Evolutionary conservation across 2,329 filamentous ascomycete genomes (phyloP).

Genomic region (Aurifilum marmelostoma): DNA sequence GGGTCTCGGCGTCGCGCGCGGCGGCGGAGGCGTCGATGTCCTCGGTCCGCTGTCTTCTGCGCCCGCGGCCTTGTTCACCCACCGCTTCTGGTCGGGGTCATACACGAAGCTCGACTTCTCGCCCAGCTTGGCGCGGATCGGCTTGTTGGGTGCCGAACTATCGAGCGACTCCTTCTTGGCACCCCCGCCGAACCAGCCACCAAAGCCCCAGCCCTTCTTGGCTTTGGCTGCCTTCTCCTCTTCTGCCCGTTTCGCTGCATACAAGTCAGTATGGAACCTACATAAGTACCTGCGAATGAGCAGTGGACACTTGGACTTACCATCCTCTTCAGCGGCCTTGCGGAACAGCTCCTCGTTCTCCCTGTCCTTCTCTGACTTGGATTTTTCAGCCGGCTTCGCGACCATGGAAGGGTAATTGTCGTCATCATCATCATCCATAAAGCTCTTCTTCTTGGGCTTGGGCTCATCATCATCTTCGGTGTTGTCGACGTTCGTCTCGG

Average conservation of each 20-base stretch:
- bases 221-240: slow-evolving; percentile 51
- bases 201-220: slow-evolving; percentile 79
- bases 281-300: slow-evolving; percentile 29
- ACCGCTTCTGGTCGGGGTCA: slow-evolving; percentile 94
- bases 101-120: slow-evolving; percentile 93
- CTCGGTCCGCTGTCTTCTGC: slow-evolving; percentile 63
- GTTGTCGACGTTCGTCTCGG: slow-evolving; percentile 48
- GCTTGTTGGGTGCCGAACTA: slow-evolving; percentile 56
- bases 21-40: slow-evolving; percentile 77
- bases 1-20: slow-evolving; percentile 60
- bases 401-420: slow-evolving; percentile 62
- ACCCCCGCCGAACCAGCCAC: slow-evolving; percentile 78
- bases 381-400: slow-evolving; percentile 58
- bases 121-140: slow-evolving; percentile 91
- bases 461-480: slow-evolving; percentile 49
- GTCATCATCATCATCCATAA: slow-evolving; percentile 84
- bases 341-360: slow-evolving; percentile 86
- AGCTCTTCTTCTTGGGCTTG: slow-evolving; percentile 73
- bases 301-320: slow-evolving; percentile 46
- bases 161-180: slow-evolving; percentile 63
- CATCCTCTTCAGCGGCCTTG: slow-evolving; percentile 78
- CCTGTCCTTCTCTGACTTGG: slow-evolving; percentile 69
- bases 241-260: slow-evolving; percentile 62
- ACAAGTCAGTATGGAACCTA: background rate
- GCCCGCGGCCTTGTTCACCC: slow-evolving; percentile 94